phyloP scores from a whole-genome alignment of 2,329 filamentous ascomycete species.

The Neodidymelliopsis sp. region DNA sequence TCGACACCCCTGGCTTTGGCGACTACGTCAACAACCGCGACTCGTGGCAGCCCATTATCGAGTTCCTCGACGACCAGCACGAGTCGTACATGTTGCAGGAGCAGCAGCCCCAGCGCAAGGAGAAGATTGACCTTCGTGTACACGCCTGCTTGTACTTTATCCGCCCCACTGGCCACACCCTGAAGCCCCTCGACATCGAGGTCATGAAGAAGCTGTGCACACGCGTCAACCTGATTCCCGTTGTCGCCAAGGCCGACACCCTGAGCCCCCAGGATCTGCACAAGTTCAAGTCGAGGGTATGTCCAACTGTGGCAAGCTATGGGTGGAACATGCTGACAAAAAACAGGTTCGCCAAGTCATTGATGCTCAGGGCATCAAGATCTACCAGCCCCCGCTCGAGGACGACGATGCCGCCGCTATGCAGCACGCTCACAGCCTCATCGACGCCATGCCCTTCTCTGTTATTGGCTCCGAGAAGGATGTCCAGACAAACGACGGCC shows the following conservation, averaged over 20 bases:
- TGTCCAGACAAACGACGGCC: slow-evolving; percentile 93
- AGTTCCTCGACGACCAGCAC: slow-evolving; percentile 99
- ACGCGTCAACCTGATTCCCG: slow-evolving; percentile 96
- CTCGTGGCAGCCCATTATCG: slow-evolving; percentile 99
- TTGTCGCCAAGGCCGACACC: slow-evolving; percentile 98
- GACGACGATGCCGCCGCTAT: slow-evolving; percentile 97
- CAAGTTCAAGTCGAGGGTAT: slow-evolving; percentile 93
- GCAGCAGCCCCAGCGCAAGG: slow-evolving; percentile 95
- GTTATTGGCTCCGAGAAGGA: slow-evolving; percentile 99
- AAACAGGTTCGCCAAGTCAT: slow-evolving; percentile 88
- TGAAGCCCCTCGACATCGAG: slow-evolving; percentile 99
- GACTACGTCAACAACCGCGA: slow-evolving; percentile 99
- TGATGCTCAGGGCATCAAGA: slow-evolving; percentile 99
- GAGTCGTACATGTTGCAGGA: slow-evolving; percentile 99
- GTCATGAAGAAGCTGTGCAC: slow-evolving; percentile 99
- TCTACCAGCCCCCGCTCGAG: slow-evolving; percentile 97
- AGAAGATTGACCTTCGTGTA: slow-evolving; percentile 99
- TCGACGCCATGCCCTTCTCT: slow-evolving; percentile 97
- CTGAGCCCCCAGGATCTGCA: slow-evolving; percentile 90
- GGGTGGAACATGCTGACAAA: slow-evolving; percentile 22
- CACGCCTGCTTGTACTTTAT: slow-evolving; percentile 99
- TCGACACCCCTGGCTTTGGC: slow-evolving; percentile 98
- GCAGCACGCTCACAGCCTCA: slow-evolving; percentile 91
- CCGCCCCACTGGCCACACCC: slow-evolving; percentile 94
- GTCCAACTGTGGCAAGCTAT: slow-evolving; percentile 39